Base-by-base conservation (phyloP, 2,329 filamentous ascomycete genomes). In the Nigrospora osmanthi region DNA sequence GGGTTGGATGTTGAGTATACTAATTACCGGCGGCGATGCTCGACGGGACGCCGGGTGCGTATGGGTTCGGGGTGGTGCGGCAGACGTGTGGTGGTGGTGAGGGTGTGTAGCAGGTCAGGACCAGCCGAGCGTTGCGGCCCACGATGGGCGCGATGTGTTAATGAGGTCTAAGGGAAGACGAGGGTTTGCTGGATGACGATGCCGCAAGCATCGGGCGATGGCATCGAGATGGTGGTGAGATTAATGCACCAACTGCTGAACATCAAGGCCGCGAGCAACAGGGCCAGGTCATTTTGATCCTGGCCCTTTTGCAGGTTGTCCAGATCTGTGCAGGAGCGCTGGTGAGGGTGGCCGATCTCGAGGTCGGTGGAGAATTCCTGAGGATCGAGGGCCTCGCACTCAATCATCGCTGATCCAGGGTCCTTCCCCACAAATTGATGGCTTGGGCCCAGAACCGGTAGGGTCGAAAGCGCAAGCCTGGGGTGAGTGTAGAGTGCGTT, bases 311-410 rank as follows among this genome's bases (percentile, higher is more conserved):
- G 31, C 39, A 35, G 34, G 34, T 35, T 10, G 12, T 10, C 15
- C 12, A 35, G 34, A 16, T 35, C 14, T 35, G 34, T 35, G 34
- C 2, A 16, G 13, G 34, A 4, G 35, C 17, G 33, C 35, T 36
- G 40, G 19, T 36, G 32, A 41, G 31, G 39, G 17, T 36, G 40
- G 17, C 40, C 40, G 40, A 42, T 42, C 40, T 23, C 40, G 33
- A 42, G 40, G 19, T 16, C 15, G 23, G 40, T 42, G 40, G 40
- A 36, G 40, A 36, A 42, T 30, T 35, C 40, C 13, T 28, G 30
- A 19, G 15, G 40, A 42, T 42, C 40, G 40, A 30, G 40, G 33
- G 19, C 30, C 40, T 35, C 17, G 33, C 17, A 15, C 28, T 34
- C 16, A 23, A 42, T 42, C 40, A 42, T 10, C 34, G 34, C 34